These are phyloP conservation scores for Beauveria bassiana DNA, from an alignment of 2,329 filamentous ascomycete species.

Conservation along the genomic window DNA sequence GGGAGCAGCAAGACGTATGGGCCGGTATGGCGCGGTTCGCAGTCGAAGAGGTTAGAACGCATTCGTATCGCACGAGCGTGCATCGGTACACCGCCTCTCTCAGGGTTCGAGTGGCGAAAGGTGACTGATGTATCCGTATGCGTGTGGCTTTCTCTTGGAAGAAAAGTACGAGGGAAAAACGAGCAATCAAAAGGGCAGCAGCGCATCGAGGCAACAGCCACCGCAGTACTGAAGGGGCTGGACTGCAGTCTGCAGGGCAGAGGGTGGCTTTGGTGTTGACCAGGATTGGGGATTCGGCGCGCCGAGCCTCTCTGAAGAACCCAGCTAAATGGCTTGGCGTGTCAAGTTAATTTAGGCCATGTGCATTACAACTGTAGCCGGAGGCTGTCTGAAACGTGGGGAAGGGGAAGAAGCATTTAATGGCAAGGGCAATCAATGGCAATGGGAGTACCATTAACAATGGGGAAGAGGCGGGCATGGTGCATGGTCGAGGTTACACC, in stretches of 20 bases:
- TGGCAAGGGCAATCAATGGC: not conserved
- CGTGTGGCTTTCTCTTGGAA: not conserved
- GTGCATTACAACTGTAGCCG: not conserved
- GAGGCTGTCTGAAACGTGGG: not conserved
- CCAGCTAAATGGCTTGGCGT: not conserved
- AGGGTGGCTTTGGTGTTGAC: not conserved
- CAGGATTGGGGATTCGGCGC: not conserved
- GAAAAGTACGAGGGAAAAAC: not conserved
- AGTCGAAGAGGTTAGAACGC: too few species aligned
- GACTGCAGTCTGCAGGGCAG: not conserved
- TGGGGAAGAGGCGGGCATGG: not conserved
- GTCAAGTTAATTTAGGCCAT: not conserved
- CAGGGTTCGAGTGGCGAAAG: not conserved
- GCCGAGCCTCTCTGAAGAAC: not conserved
- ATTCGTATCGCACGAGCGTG: not conserved
- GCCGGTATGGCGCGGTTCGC: too few species aligned
- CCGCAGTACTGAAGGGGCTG: not conserved
- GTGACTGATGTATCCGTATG: not conserved
- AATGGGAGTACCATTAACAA: not conserved
- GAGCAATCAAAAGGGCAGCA: not conserved
- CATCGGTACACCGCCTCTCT: conserved; percentile 1
- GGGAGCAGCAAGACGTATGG: not conserved
- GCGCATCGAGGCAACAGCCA: not conserved
- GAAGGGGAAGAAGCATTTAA: not conserved
- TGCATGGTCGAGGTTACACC: not conserved